These are phyloP conservation scores for Fomitopsis serialis DNA, from an alignment of 768 basidiomycete species.

Conservation along the genomic window DNA sequence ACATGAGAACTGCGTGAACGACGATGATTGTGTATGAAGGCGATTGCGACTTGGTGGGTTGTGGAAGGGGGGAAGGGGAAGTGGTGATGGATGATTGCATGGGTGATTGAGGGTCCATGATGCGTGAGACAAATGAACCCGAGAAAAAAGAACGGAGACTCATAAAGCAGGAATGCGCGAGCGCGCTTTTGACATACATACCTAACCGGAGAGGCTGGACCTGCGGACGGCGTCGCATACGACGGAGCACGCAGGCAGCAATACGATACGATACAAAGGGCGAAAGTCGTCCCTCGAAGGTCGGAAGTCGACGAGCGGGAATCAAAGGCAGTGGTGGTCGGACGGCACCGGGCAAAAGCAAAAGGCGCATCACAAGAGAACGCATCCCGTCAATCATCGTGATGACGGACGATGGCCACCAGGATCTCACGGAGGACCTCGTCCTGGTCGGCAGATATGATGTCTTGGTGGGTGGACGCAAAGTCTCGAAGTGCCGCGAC, in stretches of 20 bases:
- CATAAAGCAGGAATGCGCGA: background rate
- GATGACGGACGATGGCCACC: background rate
- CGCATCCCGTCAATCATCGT: background rate
- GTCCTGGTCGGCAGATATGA: background rate
- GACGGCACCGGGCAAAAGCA: too few relatives aligned
- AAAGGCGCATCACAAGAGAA: background rate
- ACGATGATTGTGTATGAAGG: background rate
- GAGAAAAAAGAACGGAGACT: conserved; percentile 13
- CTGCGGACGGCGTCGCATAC: too few relatives aligned
- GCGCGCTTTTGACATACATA: conserved; percentile 16
- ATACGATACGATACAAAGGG: too few relatives aligned
- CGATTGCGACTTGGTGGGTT: background rate
- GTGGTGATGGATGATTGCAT: conserved; percentile 16
- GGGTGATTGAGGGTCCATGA: conserved; percentile 16
- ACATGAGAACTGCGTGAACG: conserved; percentile 11
- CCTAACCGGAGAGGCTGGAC: conserved; percentile 1
- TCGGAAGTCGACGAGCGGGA: too few relatives aligned
- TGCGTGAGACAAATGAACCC: conserved; percentile 16
- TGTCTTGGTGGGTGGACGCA: background rate
- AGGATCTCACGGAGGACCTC: background rate
- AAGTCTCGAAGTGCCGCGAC: background rate
- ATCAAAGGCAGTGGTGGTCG: too few relatives aligned
- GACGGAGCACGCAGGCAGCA: too few relatives aligned
- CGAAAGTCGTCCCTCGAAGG: too few relatives aligned
- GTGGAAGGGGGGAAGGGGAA: conserved; percentile 2